Base-by-base conservation (phyloP, 2,329 filamentous ascomycete genomes). In the Pseudogymnoascus sp. region DNA sequence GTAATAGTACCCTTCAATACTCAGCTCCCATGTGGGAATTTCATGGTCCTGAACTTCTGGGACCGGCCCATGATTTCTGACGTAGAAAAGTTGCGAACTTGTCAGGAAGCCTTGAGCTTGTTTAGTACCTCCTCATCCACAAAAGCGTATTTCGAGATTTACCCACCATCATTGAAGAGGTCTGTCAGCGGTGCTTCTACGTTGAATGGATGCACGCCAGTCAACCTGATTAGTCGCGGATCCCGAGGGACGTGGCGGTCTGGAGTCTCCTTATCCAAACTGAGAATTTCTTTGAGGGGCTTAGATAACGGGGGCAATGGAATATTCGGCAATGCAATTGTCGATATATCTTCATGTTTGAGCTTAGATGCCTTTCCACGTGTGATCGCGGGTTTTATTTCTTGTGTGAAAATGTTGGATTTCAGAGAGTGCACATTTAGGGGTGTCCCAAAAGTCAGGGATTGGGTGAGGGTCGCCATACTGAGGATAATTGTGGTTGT, bases 161-260 rank as follows among this genome's bases (percentile, higher is more conserved):
- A 57, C 51, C 16, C 51, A 57, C 51, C 51, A 57, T 57, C 79
- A 54, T 93, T 83, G 75, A 87, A 96, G 0, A 96, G 79, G 14
- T 86, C 85, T 63, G 85, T 90, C 7, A 97, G 77, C 0, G 93
- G 92, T 8, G 93, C 84, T 76, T 97, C 93, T 60, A 90, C 88
- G 70, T 97, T 97, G 79, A 96, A 96, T 0, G 93, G 93, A 75
- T 96, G 93, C 5, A 90, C 83, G 23, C 93, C 93, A 10, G 93
- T 97, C 13, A 97, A 79, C 61, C 93, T 84, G 68, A 97, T 95
- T 14, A 97, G 80, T 43, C 92, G 83, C 0, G 89, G 81, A 76
- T 96, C 92, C 74, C 93, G 83, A 21, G 87, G 82, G 19, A 97
- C 90, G 79, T 93, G 90, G 68, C 77, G 80, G 72, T 97, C 93